Conservation (phyloP, 768 basidiomycete genomes). For the Saitozyma podzolica region DNA sequence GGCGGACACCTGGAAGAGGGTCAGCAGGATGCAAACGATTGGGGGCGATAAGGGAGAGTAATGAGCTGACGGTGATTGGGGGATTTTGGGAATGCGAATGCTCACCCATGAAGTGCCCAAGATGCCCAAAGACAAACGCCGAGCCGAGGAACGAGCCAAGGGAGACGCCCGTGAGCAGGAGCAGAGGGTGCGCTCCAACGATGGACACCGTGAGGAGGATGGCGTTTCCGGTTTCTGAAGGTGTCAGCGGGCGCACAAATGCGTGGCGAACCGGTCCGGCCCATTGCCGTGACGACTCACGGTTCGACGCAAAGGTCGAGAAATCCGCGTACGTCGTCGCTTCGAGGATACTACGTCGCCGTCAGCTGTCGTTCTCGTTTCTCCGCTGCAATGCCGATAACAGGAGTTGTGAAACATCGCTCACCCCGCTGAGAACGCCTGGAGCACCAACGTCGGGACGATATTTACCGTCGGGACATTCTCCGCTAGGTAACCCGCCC, state of each 20-base stretch:
- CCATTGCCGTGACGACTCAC: constrained; percentile 11
- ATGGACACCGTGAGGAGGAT: constrained; percentile 38
- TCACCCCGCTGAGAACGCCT: constrained; percentile 42
- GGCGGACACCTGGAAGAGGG: constrained; percentile 22
- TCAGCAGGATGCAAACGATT: too few relatives aligned
- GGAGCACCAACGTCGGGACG: constrained; percentile 26
- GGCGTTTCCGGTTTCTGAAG: constrained; percentile 42
- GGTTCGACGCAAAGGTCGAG: constrained; percentile 42
- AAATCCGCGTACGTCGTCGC: constrained; percentile 46
- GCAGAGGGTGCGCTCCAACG: constrained; percentile 19
- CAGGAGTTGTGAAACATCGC: background rate
- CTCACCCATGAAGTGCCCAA: constrained; percentile 40
- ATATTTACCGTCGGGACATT: constrained; percentile 20
- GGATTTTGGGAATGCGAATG: background rate
- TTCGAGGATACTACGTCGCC: constrained; percentile 28
- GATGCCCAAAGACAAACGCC: constrained; percentile 36
- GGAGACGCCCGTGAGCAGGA: constrained; percentile 35
- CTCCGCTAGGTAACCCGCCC: constrained; percentile 27
- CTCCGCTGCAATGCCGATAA: background rate
- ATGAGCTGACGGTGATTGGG: too few relatives aligned
- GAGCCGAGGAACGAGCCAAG: constrained; percentile 31
- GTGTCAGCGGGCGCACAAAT: background rate
- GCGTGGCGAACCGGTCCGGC: background rate
- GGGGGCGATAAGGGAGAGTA: too few relatives aligned
- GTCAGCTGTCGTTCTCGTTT: background rate